A percentile compares a stretch with the other conserved stretches of the same genome.
Evolutionary conservation across 1,284 basidiomycete species (phyloP).

Genomic region (Tetrapyrgos nigripes): DNA sequence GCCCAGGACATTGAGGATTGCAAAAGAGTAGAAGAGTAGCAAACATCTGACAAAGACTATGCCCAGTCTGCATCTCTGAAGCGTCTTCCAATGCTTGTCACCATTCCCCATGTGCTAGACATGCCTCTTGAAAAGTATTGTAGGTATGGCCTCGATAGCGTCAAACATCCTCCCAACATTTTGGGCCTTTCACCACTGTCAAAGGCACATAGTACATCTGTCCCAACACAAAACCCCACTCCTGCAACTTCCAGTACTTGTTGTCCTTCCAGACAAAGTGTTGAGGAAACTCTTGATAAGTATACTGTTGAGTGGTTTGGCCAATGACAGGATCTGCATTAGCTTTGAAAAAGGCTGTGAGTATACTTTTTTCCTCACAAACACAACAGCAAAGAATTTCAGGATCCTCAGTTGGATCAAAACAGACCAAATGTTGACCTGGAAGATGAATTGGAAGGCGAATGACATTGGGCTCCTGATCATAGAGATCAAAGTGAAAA

Average conservation of each 20-base stretch:
- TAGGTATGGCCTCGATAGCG: conserved; percentile 30
- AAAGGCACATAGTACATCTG: conserved; percentile 44
- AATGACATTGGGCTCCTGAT: conserved; percentile 40
- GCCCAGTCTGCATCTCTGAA: conserved; percentile 43
- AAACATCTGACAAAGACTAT: no score
- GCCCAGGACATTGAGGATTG: conserved; percentile 34
- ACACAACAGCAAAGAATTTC: conserved; percentile 30
- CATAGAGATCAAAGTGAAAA: conserved; percentile 39
- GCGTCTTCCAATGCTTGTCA: conserved; percentile 47
- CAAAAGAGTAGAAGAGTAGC: conserved; percentile 43
- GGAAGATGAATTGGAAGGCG: conserved; percentile 45
- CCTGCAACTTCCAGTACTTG: conserved; percentile 32
- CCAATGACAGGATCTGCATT: conserved; percentile 35
- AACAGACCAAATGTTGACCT: conserved; percentile 42
- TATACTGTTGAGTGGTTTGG: conserved; percentile 31
- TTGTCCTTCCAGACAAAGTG: conserved; percentile 21
- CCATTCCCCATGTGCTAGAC: conserved; percentile 48
- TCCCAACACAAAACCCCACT: conserved; percentile 36
- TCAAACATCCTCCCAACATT: conserved; percentile 39
- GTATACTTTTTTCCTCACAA: conserved; percentile 29
- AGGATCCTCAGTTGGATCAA: conserved; percentile 34
- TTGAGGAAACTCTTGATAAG: conserved; percentile 50
- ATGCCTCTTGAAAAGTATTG: conserved; percentile 41
- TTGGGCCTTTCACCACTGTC: conserved; percentile 40
- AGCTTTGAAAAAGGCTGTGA: conserved; percentile 48